A percentile compares a stretch with the other conserved stretches of the same genome.
phyloP scores from a whole-genome alignment of 768 basidiomycete species.

The Amyloporia xantha region DNA sequence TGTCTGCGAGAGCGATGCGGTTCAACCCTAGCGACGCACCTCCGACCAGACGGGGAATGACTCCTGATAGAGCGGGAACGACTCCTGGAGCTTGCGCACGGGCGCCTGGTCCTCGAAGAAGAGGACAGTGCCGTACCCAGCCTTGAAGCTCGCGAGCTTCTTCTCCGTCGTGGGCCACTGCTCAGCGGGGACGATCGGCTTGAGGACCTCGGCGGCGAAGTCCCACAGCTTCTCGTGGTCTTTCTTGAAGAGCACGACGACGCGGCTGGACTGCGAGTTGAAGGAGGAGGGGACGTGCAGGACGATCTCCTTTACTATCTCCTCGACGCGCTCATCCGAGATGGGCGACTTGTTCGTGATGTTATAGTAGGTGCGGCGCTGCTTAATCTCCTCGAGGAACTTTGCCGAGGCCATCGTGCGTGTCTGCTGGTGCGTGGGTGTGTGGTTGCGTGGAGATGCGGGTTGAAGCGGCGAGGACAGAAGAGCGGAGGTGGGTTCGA shows the following conservation, averaged over 20 bases:
- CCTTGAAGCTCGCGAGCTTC: slow-evolving; percentile 14
- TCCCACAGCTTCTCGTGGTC: slow-evolving; percentile 21
- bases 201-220: slow-evolving; percentile 13
- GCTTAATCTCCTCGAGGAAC: slow-evolving; percentile 17
- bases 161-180: slow-evolving; percentile 13
- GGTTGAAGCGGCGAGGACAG: neutral
- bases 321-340: slow-evolving; percentile 15
- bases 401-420: slow-evolving; percentile 11
- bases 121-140: slow-evolving; percentile 19
- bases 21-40: slow-evolving; percentile 8
- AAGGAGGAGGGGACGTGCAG: slow-evolving; percentile 18
- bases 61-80: slow-evolving; percentile 16
- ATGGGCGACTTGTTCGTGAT: slow-evolving; percentile 15
- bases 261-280: slow-evolving; percentile 17
- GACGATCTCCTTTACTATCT: slow-evolving; percentile 14
- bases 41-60: slow-evolving; percentile 17
- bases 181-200: slow-evolving; percentile 14
- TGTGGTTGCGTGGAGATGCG: neutral
- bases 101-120: slow-evolving; percentile 17
- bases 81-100: slow-evolving; percentile 14
- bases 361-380: slow-evolving; percentile 16
- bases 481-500: neutral
- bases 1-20: neutral
- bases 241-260: slow-evolving; percentile 16
- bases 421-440: neutral